These are phyloP conservation scores for Ambispora gerdemannii DNA, from an alignment of 192 early-diverging fungal genomes.

Conservation along the genomic window DNA sequence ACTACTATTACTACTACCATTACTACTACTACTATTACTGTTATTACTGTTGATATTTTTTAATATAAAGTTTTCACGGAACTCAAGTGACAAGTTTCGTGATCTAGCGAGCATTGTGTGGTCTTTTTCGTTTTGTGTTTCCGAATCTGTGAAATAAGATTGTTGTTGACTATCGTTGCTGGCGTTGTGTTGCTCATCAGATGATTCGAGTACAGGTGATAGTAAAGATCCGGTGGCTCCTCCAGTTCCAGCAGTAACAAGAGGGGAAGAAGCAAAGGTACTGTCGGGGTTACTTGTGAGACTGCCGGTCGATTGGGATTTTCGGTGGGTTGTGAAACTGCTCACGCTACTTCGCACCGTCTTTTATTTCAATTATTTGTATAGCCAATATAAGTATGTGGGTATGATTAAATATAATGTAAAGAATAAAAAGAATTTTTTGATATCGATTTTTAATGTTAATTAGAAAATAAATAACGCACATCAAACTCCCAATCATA, in stretches of 20 bases:
- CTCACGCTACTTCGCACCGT: conserved; percentile 25
- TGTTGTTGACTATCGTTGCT: not conserved
- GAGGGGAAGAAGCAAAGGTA: too few relatives aligned
- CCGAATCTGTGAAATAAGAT: not conserved
- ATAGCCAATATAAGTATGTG: not conserved
- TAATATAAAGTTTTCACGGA: too few relatives aligned
- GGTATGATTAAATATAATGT: not conserved
- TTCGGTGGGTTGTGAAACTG: conserved; percentile 4
- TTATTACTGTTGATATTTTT: too few relatives aligned
- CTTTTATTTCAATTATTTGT: too few relatives aligned
- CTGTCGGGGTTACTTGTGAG: conserved; percentile 10
- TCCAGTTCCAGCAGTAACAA: too few relatives aligned
- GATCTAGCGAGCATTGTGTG: conserved; percentile 10
- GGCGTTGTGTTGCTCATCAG: conserved; percentile 1
- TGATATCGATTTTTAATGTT: not conserved
- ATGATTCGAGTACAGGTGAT: conserved; percentile 25
- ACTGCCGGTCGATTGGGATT: conserved; percentile 23
- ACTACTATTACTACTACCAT: too few relatives aligned
- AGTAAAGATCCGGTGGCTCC: too few relatives aligned
- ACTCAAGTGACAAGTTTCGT: not conserved
- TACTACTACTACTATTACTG: too few relatives aligned
- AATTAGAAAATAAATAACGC: conserved; percentile 28
- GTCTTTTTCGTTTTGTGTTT: not conserved
- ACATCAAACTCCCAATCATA: conserved; percentile 60
- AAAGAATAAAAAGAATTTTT: not conserved